Base-by-base conservation (phyloP, 1,284 basidiomycete genomes). In the Microbotryum silenes-acaulis region DNA sequence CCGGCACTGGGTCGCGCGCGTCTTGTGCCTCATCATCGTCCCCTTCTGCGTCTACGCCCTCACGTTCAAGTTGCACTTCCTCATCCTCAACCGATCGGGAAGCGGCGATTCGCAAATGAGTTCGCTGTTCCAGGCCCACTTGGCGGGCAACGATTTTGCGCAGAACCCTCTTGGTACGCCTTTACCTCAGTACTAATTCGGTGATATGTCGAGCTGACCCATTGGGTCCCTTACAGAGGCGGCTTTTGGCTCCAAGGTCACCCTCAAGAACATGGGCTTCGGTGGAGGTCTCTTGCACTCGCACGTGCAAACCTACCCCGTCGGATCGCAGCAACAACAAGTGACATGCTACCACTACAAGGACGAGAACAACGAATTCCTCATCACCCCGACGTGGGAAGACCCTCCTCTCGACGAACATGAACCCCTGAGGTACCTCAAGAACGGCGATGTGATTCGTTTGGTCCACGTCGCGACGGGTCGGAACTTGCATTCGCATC, bases 331-430 rank as follows among this genome's bases (percentile, higher is more conserved):
- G 61, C 93, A 98, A 75, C 94, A 97, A 73, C 96, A 98, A 77
- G 86, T 98, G 14, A 99, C 94, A 0, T 98, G 94, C 78, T 98
- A 98, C 76, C 94, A 98, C 79, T 97, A 98, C 83, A 96, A 94
- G 78, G 94, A 98, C 76, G 84, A 86, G 61, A 98, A 98, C 81
- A 98, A 98, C 78, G 83, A 97, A 58, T 98, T 91, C 86, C 73
- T 81, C 48, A 76, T 98, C 69, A 81, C 86, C 2, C 91, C 91
- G 3, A 80, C 80, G 4, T 96, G 91, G 91, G 83, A 87, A 51
- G 84, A 86, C 62, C 79, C 83, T 1, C 76, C 77, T 0, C 81
- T 87, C 69, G 81, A 89, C 72, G 81, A 80, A 6, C 81, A 86
- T 51, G 82, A 78, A 33, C 82, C 84, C 8, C 76, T 94, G 50